These are phyloP conservation scores for Penicillium sp. DNA, from an alignment of 2,329 filamentous ascomycete species.

Conservation along the genomic window DNA sequence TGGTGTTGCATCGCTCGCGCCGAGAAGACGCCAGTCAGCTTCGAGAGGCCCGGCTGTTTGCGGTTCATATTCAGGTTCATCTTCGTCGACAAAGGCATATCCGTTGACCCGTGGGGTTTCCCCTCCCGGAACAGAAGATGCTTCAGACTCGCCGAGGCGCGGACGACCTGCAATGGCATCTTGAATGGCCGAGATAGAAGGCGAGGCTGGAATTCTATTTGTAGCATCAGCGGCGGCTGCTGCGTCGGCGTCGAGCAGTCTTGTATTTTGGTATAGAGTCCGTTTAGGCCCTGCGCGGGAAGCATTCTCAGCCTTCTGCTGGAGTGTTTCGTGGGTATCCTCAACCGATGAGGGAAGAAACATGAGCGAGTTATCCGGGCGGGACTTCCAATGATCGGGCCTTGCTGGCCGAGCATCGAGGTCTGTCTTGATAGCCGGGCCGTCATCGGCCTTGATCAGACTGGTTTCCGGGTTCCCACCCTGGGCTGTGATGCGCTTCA, in stretches of 20 bases:
- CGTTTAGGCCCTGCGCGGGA: conserved; percentile 75
- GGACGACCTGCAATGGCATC: conserved; percentile 79
- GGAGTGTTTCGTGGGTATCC: conserved; percentile 58
- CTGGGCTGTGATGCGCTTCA: conserved; percentile 70
- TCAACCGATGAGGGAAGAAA: conserved; percentile 61
- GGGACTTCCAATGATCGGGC: conserved; percentile 72
- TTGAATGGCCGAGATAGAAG: conserved; percentile 79
- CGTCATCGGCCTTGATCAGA: conserved; percentile 26
- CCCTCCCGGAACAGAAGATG: conserved; percentile 52
- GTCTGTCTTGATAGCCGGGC: conserved; percentile 62
- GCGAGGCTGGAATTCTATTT: conserved; percentile 65
- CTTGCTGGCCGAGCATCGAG: conserved; percentile 73
- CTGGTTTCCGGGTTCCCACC: conserved; percentile 63
- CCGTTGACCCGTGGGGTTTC: conserved; percentile 92
- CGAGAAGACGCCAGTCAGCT: conserved; percentile 40
- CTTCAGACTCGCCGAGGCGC: conserved; percentile 62
- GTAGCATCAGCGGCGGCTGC: conserved; percentile 36
- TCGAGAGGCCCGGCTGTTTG: conserved; percentile 18
- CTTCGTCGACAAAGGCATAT: conserved; percentile 91
- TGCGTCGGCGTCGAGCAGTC: conserved; percentile 59
- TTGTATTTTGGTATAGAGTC: conserved; percentile 81
- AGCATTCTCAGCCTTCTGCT: conserved; percentile 66
- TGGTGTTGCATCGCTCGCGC: conserved; percentile 52
- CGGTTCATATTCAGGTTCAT: conserved; percentile 40
- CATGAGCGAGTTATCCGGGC: conserved; percentile 83